Conservation (phyloP, 1,284 basidiomycete genomes). For the Leccinum cinnamomeum region DNA sequence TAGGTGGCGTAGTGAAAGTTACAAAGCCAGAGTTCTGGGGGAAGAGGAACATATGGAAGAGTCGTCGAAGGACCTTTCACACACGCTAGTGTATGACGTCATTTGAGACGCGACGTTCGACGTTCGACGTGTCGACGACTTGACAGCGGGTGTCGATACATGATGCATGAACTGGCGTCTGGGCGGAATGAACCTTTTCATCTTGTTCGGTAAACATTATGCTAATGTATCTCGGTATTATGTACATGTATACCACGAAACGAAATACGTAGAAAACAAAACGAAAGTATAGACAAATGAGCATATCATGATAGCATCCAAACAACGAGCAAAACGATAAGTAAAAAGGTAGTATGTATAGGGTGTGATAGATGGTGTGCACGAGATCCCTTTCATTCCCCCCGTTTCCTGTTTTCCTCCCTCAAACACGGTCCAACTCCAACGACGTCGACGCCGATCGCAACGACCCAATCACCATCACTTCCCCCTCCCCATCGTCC, state of each 20-base stretch:
- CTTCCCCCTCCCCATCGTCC: slow-evolving; percentile 12
- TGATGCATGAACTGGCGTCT: too few relatives aligned
- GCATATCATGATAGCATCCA: not conserved
- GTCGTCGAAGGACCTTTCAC: too few relatives aligned
- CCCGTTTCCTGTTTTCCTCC: not conserved
- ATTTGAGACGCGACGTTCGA: not conserved
- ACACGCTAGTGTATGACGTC: not conserved
- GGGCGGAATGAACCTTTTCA: too few relatives aligned
- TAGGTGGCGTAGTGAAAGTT: too few relatives aligned
- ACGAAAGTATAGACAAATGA: not conserved
- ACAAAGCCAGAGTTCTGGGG: too few relatives aligned
- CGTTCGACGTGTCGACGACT: not conserved
- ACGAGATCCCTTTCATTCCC: not conserved
- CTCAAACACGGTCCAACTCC: slow-evolving; percentile 3
- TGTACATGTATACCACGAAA: too few relatives aligned
- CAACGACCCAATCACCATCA: slow-evolving; percentile 25
- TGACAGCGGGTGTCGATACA: not conserved
- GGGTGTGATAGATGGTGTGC: not conserved
- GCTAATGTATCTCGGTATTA: too few relatives aligned
- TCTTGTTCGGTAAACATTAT: too few relatives aligned
- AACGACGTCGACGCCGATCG: not conserved
- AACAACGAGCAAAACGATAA: not conserved
- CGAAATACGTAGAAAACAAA: not conserved
- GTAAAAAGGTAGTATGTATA: not conserved
- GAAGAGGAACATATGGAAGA: too few relatives aligned